These are phyloP conservation scores for Gnetum montanum DNA, from an alignment of 75 land plant species.

Conservation along the genomic window DNA sequence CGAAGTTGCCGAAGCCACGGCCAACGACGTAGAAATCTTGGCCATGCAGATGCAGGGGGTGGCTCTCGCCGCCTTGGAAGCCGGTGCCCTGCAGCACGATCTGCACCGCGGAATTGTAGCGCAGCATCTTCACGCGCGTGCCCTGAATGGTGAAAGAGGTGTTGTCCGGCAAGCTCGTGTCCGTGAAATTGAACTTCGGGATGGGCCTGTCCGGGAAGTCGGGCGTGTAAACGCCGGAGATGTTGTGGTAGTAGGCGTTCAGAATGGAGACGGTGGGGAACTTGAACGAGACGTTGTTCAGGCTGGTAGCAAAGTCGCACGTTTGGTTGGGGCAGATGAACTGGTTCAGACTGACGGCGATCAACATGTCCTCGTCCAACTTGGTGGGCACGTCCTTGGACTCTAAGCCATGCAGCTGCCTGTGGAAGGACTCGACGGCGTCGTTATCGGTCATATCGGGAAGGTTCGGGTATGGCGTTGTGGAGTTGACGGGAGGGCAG, in stretches of 20 bases:
- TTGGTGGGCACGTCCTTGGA: constrained; percentile 5
- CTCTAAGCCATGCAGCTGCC: constrained; percentile 5
- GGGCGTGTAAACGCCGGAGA: constrained; percentile 7
- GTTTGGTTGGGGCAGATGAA: constrained; percentile 8
- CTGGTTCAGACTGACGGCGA: constrained; percentile 3
- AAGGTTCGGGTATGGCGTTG: constrained; percentile 1
- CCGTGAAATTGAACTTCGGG: constrained; percentile 10
- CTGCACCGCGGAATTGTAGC: constrained; percentile 8
- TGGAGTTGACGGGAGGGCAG: neutral
- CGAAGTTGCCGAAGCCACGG: constrained; percentile 21
- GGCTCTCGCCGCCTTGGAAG: constrained; percentile 12
- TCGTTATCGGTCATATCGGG: constrained; percentile 16
- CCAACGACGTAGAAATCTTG: constrained; percentile 22
- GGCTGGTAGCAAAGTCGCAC: constrained; percentile 3
- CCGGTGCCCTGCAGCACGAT: constrained; percentile 24
- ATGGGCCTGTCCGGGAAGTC: constrained; percentile 11
- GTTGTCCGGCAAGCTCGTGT: neutral
- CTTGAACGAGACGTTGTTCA: constrained; percentile 23
- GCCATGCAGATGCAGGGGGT: constrained; percentile 33
- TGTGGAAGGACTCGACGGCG: neutral
- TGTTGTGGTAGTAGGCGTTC: constrained; percentile 6
- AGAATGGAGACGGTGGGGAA: constrained; percentile 12
- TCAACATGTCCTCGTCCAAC: constrained; percentile 1
- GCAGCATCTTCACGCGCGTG: constrained; percentile 9
- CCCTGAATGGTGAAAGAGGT: neutral